phyloP scores from a whole-genome alignment of 1,284 basidiomycete species.

The Pisolithus thermaeus region DNA sequence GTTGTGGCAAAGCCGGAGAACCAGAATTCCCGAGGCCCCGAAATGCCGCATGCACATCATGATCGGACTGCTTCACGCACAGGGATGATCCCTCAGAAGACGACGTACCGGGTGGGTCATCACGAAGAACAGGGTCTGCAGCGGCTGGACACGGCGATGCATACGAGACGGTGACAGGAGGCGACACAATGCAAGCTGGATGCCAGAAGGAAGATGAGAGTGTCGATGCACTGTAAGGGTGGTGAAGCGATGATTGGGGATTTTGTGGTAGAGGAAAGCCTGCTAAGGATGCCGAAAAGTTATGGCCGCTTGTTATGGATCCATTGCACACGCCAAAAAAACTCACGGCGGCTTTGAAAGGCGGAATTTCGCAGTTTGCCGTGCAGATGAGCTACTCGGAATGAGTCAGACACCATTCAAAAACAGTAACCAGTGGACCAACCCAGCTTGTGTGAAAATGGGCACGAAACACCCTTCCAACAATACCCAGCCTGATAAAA shows the following conservation, averaged over 20 bases:
- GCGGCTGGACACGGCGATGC: conserved; percentile 7
- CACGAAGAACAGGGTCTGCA: conserved; percentile 11
- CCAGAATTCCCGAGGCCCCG: conserved; percentile 6
- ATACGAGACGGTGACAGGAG: conserved; percentile 16
- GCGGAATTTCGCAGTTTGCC: too few relatives aligned
- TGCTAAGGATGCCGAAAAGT: conserved; percentile 10
- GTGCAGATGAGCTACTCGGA: background rate
- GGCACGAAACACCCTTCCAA: conserved; percentile 25
- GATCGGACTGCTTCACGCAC: conserved; percentile 8
- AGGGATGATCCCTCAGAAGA: conserved; percentile 20
- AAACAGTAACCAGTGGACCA: conserved; percentile 13
- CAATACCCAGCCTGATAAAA: conserved; percentile 22
- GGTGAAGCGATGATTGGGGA: conserved; percentile 17
- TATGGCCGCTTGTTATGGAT: background rate
- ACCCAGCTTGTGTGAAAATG: conserved; percentile 16
- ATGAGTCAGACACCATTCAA: conserved; percentile 12
- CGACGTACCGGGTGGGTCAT: conserved; percentile 25
- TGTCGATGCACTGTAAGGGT: conserved; percentile 9
- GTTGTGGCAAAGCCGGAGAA: background rate
- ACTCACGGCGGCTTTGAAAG: background rate
- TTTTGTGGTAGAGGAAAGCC: conserved; percentile 11
- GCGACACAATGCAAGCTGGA: conserved; percentile 10
- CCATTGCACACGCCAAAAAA: too few relatives aligned
- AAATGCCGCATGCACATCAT: conserved; percentile 5
- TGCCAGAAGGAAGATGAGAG: conserved; percentile 22